Percentiles rank a stretch among this genome's conserved stretches.
Conservation (phyloP, 805 yeast genomes). For the Kodamaea sagamina region DNA sequence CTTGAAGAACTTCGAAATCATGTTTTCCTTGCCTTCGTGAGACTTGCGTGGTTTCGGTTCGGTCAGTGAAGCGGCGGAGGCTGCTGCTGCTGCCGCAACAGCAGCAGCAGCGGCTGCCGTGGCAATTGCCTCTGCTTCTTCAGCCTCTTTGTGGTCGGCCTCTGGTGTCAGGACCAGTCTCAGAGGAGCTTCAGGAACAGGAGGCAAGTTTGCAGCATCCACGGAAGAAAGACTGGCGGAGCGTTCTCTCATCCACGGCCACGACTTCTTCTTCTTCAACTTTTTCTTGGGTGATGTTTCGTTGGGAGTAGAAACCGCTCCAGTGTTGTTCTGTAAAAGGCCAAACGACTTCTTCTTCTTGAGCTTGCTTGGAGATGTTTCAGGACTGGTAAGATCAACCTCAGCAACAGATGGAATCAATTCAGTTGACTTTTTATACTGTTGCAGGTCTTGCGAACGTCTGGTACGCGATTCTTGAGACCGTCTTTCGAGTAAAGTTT, state of each 20-base stretch:
- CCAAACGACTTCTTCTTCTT: slow-evolving; percentile 19
- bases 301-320: slow-evolving; percentile 8
- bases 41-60: slow-evolving; percentile 12
- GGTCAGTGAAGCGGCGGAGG: background rate
- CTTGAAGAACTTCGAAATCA: slow-evolving; percentile 43
- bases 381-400: slow-evolving; percentile 11
- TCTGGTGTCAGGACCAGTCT: slow-evolving; percentile 45
- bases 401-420: slow-evolving; percentile 10
- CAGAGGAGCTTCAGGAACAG: slow-evolving; percentile 28
- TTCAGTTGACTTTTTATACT: slow-evolving; percentile 4
- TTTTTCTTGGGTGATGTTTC: slow-evolving; percentile 17
- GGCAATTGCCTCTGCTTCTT: slow-evolving; percentile 12
- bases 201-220: slow-evolving; percentile 25
- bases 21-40: slow-evolving; percentile 37
- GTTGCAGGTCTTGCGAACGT: slow-evolving; percentile 3
- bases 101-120: slow-evolving; percentile 8
- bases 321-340: slow-evolving; percentile 14
- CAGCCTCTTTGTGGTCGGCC: slow-evolving; percentile 16
- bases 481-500: slow-evolving; percentile 2
- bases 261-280: slow-evolving; percentile 39
- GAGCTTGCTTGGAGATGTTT: slow-evolving; percentile 17
- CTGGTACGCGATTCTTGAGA: slow-evolving; percentile 3
- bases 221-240: slow-evolving; percentile 33
- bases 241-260: slow-evolving; percentile 43
- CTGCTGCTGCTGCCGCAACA: slow-evolving; percentile 6